A percentile compares a stretch with the other conserved stretches of the same genome.
These are phyloP conservation scores for Pseudogymnoascus sp. DNA, from an alignment of 2,329 filamentous ascomycete species.

Conservation along the genomic window DNA sequence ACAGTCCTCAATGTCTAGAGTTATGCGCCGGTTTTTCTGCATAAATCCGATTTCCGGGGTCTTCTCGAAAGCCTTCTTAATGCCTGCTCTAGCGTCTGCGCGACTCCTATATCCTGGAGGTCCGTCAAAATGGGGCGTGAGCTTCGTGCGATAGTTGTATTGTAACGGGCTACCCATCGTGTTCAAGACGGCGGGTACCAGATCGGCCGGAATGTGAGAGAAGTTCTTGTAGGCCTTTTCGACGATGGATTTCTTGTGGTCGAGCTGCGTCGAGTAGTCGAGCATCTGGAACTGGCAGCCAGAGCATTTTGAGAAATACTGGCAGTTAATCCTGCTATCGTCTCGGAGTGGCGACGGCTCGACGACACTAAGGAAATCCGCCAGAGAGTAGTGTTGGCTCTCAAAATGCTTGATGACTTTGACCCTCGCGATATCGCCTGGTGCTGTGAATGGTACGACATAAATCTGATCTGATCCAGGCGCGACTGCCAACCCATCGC, in stretches of 20 bases:
- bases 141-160: conserved; percentile 91
- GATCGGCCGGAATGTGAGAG: conserved; percentile 67
- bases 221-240: conserved; percentile 91
- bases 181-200: conserved; percentile 68
- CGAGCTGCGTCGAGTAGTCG: conserved; percentile 76
- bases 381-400: conserved; percentile 60
- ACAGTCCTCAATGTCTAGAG: conserved; percentile 94
- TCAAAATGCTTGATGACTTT: conserved; percentile 69
- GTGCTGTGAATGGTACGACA: conserved; percentile 79
- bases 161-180: conserved; percentile 87
- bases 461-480: conserved; percentile 61
- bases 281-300: conserved; percentile 99
- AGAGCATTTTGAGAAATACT: conserved; percentile 79
- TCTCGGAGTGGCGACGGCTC: conserved; percentile 69
- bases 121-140: conserved; percentile 91
- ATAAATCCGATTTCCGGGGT: conserved; percentile 85
- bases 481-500: conserved; percentile 76
- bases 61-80: conserved; percentile 49
- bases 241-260: conserved; percentile 75
- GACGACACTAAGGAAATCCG: conserved; percentile 74
- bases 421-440: conserved; percentile 71
- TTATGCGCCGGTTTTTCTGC: conserved; percentile 69
- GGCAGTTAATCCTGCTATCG: conserved; percentile 67
- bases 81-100: conserved; percentile 39
- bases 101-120: conserved; percentile 47